phyloP scores from a whole-genome alignment of 192 early-diverging fungal genomes.

The Linnemannia exigua region DNA sequence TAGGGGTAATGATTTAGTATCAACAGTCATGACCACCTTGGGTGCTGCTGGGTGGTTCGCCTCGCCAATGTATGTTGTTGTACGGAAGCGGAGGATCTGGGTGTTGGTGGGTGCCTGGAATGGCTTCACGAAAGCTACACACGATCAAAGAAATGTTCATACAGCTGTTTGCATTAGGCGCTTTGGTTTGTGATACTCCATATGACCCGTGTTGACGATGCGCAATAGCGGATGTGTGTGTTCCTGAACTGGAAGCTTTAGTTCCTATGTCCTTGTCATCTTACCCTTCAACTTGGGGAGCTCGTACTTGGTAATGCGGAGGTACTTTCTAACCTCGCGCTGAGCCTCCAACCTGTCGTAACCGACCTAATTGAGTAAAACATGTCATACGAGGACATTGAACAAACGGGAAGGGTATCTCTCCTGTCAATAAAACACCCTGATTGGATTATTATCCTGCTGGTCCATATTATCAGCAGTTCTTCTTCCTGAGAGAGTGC shows the following conservation, averaged over 20 bases:
- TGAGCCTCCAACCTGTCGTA: slow-evolving; percentile 64
- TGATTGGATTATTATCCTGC: neutral
- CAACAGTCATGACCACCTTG: slow-evolving; percentile 68
- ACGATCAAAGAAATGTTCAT: neutral
- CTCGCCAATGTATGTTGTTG: slow-evolving; percentile 66
- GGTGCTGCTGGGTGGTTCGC: slow-evolving; percentile 62
- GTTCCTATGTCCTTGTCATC: neutral
- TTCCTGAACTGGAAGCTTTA: neutral
- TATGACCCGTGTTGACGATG: neutral
- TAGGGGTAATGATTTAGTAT: slow-evolving; percentile 59
- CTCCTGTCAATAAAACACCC: neutral
- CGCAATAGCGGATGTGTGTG: neutral
- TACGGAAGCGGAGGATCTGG: slow-evolving; percentile 67
- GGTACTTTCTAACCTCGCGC: slow-evolving; percentile 67
- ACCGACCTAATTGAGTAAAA: slow-evolving; percentile 36
- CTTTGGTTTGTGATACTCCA: neutral
- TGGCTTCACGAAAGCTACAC: slow-evolving; percentile 64
- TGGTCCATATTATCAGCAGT: neutral
- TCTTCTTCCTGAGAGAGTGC: neutral
- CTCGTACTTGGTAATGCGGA: slow-evolving; percentile 70
- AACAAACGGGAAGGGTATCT: neutral
- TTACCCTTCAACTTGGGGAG: slow-evolving; percentile 71
- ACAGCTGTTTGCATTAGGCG: neutral
- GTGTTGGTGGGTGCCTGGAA: slow-evolving; percentile 62
- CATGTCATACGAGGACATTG: neutral